Conservation (phyloP, 495 filamentous ascomycete genomes). For the Talaromyces wortmannii region DNA sequence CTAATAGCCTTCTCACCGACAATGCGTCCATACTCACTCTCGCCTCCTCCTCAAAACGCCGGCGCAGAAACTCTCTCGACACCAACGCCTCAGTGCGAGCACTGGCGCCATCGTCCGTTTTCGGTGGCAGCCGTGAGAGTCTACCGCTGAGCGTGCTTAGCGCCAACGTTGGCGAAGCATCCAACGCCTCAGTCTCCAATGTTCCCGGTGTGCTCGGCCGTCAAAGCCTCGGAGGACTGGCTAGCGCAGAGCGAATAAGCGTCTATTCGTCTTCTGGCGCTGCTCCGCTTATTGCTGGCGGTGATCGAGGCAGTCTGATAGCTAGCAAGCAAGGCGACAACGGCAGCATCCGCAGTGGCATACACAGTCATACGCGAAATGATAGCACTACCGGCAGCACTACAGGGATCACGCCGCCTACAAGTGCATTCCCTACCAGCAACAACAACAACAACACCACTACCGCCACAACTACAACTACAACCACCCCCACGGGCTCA, state of each 20-base stretch:
- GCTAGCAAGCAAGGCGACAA: conserved; percentile 71
- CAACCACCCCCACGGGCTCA: conserved; percentile 42
- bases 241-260: conserved; percentile 71
- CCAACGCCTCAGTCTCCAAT: conserved; percentile 46
- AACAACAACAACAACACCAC: not conserved
- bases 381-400: conserved; percentile 80
- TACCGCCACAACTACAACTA: conserved; percentile 34
- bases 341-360: conserved; percentile 69
- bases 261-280: conserved; percentile 79
- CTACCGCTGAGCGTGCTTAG: conserved; percentile 86
- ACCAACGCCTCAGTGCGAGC: conserved; percentile 94
- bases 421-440: conserved; percentile 52
- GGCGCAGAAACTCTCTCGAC: conserved; percentile 83
- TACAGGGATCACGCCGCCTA: conserved; percentile 49
- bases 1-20: conserved; percentile 87
- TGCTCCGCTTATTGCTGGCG: conserved; percentile 46
- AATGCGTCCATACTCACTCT: conserved; percentile 94
- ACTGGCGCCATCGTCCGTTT: conserved; percentile 84
- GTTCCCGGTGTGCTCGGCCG: conserved; percentile 34
- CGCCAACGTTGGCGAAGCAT: conserved; percentile 57
- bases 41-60: conserved; percentile 89
- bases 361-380: conserved; percentile 68
- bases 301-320: conserved; percentile 79
- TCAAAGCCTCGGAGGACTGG: conserved; percentile 53
- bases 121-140: conserved; percentile 82